Conservation (phyloP, 352 stramenopile genomes). For the Phytophthora agathidicida region DNA sequence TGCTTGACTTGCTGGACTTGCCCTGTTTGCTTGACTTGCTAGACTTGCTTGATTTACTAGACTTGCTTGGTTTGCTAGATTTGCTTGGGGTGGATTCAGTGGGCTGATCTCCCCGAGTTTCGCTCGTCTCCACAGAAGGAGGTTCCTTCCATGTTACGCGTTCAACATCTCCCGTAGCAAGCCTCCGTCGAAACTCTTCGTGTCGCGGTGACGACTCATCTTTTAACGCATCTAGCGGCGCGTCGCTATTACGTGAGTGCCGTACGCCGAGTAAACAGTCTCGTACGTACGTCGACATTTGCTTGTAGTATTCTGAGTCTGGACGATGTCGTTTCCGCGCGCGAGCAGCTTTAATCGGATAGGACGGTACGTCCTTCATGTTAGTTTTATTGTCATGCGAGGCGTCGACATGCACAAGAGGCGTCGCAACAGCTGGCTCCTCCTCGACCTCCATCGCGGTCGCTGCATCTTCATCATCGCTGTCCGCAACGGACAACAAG, state of each 20-base stretch:
- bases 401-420: conserved; percentile 12
- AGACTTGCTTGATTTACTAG: conserved; percentile 38
- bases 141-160: conserved; percentile 82
- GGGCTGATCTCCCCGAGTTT: conserved; percentile 10
- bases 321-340: conserved; percentile 84
- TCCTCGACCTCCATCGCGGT: conserved; percentile 37
- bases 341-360: conserved; percentile 77
- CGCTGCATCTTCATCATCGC: conserved; percentile 62
- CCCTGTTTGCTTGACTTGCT: conserved; percentile 30
- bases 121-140: conserved; percentile 37
- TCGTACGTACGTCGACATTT: conserved; percentile 87
- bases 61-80: conserved; percentile 32
- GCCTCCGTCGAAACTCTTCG: conserved; percentile 73
- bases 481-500: conserved; percentile 69
- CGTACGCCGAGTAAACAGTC: conserved; percentile 84
- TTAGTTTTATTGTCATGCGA: conserved; percentile 19
- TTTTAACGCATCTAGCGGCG: conserved; percentile 50
- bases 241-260: conserved; percentile 38
- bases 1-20: conserved; percentile 31
- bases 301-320: conserved; percentile 82
- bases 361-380: conserved; percentile 29
- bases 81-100: conserved; percentile 19
- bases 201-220: conserved; percentile 52
- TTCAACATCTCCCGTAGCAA: conserved; percentile 67
- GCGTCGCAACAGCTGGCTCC: conserved; percentile 21